Conservation (phyloP, 1,284 basidiomycete genomes). For the Pseudozyma hubeiensis region DNA sequence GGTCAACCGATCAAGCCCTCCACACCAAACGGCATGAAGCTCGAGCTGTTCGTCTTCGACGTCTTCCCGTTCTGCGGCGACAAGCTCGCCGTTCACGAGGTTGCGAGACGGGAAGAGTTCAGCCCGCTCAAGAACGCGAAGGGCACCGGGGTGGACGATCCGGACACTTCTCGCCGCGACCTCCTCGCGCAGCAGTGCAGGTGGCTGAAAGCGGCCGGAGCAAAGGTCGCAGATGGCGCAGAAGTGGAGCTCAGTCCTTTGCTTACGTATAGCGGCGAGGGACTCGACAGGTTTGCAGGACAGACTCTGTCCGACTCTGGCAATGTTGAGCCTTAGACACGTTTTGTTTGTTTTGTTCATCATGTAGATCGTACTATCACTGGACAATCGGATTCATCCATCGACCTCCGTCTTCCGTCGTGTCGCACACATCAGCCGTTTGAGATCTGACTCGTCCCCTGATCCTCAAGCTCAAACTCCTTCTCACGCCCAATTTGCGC, state of each 20-base stretch:
- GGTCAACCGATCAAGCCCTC: slow-evolving; percentile 78
- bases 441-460: no score
- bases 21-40: slow-evolving; percentile 98
- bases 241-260: slow-evolving; percentile 92
- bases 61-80: slow-evolving; percentile 89
- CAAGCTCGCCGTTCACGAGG: slow-evolving; percentile 86
- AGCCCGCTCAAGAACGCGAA: slow-evolving; percentile 97
- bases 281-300: slow-evolving; percentile 82
- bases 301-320: slow-evolving; percentile 74
- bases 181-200: slow-evolving; percentile 88
- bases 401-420: no score
- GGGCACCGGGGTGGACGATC: slow-evolving; percentile 91
- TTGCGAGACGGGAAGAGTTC: slow-evolving; percentile 89
- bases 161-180: slow-evolving; percentile 88
- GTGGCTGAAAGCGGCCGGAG: slow-evolving; percentile 85
- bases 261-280: slow-evolving; percentile 91
- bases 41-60: slow-evolving; percentile 98
- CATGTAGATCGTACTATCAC: no score
- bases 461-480: no score
- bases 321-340: slow-evolving; percentile 42
- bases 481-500: background rate
- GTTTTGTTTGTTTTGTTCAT: background rate
- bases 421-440: no score
- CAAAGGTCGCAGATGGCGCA: slow-evolving; percentile 76
- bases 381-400: no score